Evolutionary conservation across 2,329 filamentous ascomycete genomes (phyloP).

Genomic region (Aspergillus thermomutatus): DNA sequence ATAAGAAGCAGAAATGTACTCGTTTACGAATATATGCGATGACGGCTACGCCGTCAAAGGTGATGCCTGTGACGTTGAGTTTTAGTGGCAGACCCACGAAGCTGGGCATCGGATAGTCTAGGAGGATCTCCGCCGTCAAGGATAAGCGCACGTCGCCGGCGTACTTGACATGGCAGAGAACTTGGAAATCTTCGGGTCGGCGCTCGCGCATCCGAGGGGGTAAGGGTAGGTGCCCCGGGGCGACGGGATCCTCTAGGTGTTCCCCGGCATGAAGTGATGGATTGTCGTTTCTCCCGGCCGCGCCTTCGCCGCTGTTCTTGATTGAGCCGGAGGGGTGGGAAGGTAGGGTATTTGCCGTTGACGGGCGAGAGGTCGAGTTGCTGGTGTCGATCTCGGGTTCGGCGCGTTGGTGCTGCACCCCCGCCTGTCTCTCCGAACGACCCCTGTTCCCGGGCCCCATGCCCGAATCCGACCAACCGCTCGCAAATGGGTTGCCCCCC

Average conservation of each 20-base stretch:
- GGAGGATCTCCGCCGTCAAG: conserved; percentile 87
- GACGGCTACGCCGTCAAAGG: conserved; percentile 92
- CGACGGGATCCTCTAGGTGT: conserved; percentile 16
- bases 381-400: conserved; percentile 35
- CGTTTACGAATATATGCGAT: conserved; percentile 84
- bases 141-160: conserved; percentile 82
- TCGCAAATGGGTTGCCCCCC: conserved; percentile 40
- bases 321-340: conserved; percentile 29
- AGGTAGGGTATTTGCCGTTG: conserved; percentile 39
- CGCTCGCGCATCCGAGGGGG: conserved; percentile 64
- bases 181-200: conserved; percentile 81
- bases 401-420: conserved; percentile 21
- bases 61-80: conserved; percentile 89
- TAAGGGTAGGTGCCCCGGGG: conserved; percentile 27
- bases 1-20: conserved; percentile 91
- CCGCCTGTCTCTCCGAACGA: conserved; percentile 13
- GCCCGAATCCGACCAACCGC: conserved; percentile 34
- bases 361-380: conserved; percentile 40
- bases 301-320: conserved; percentile 24
- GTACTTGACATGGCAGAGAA: conserved; percentile 87
- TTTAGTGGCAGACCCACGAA: conserved; percentile 95
- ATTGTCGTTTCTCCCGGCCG: conserved; percentile 16
- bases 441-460: conserved; percentile 17
- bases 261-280: conserved; percentile 19
- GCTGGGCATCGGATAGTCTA: conserved; percentile 98